These are phyloP conservation scores for Cyberlindnera maclurae DNA, from an alignment of 805 yeast species.

Conservation along the genomic window DNA sequence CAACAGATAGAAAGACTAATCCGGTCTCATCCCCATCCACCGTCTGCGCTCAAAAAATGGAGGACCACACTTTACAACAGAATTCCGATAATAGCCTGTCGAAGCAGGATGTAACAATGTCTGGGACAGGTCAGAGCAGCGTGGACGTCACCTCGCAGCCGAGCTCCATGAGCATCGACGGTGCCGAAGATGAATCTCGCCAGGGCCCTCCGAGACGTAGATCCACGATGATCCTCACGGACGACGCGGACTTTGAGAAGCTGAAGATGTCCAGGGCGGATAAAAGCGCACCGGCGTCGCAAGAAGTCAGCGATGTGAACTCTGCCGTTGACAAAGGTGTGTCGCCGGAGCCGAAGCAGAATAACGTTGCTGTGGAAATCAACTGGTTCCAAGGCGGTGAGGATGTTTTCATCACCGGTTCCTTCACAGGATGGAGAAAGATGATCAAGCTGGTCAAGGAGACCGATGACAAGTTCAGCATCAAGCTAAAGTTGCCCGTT, in stretches of 20 bases:
- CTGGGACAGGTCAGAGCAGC: conserved; percentile 20
- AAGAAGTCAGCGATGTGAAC: conserved; percentile 8
- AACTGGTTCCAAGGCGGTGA: conserved; percentile 96
- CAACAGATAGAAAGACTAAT: conserved; percentile 8
- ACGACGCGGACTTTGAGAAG: conserved; percentile 53
- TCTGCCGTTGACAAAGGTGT: conserved; percentile 5
- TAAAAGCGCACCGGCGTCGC: conserved; percentile 16
- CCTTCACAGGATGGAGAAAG: conserved; percentile 97
- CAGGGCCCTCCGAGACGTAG: conserved; percentile 39
- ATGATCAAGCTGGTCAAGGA: conserved; percentile 78
- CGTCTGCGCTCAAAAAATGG: conserved; percentile 15
- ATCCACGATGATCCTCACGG: conserved; percentile 65
- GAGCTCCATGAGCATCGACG: conserved; percentile 22
- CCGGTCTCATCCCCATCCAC: conserved; percentile 16
- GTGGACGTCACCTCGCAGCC: conserved; percentile 18
- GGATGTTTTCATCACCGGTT: conserved; percentile 92
- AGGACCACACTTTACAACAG: conserved; percentile 1
- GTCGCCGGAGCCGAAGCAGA: conserved; percentile 1
- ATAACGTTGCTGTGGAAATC: conserved; percentile 49
- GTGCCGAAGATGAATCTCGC: conserved; percentile 3
- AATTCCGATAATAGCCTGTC: conserved; percentile 11
- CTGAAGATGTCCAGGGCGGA: conserved; percentile 32
- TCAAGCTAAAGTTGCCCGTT: conserved; percentile 71
- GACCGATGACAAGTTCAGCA: conserved; percentile 49
- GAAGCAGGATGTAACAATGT: conserved; percentile 21